Conservation (phyloP, 805 yeast genomes). For the Cyberlindnera veronae region DNA sequence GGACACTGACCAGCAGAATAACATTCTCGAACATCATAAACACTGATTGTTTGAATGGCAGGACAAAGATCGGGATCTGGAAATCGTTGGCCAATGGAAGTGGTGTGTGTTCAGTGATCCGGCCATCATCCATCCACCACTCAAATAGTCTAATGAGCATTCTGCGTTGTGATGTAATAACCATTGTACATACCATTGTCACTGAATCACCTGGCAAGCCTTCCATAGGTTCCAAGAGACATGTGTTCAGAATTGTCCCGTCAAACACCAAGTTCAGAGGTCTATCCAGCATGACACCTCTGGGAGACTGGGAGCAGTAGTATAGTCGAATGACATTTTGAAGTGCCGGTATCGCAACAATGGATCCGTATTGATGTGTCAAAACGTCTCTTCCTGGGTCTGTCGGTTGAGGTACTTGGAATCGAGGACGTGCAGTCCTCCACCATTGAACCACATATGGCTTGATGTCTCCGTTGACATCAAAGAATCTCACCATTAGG, state of each 20-base stretch:
- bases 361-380: conserved; percentile 37
- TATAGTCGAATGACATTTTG: conserved; percentile 37
- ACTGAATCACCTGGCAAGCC: conserved; percentile 25
- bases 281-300: conserved; percentile 37
- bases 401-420: conserved; percentile 19
- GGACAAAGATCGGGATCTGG: conserved; percentile 39
- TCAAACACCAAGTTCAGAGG: conserved; percentile 39
- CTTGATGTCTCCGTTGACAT: conserved; percentile 7
- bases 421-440: conserved; percentile 26
- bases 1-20: conserved; percentile 36
- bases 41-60: conserved; percentile 39
- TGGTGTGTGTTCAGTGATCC: conserved; percentile 34
- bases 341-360: conserved; percentile 37
- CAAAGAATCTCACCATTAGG: conserved; percentile 37
- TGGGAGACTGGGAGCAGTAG: conserved; percentile 33
- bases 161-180: conserved; percentile 36
- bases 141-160: conserved; percentile 36
- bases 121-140: conserved; percentile 38
- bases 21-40: conserved; percentile 36
- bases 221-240: conserved; percentile 39
- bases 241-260: conserved; percentile 39
- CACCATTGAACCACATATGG: conserved; percentile 53
- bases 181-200: conserved; percentile 34
- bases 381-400: conserved; percentile 29
- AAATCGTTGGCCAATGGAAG: conserved; percentile 40